Evolutionary conservation across 2,329 filamentous ascomycete species (phyloP).

Genomic region (Aspergillus pseudotamarii): DNA sequence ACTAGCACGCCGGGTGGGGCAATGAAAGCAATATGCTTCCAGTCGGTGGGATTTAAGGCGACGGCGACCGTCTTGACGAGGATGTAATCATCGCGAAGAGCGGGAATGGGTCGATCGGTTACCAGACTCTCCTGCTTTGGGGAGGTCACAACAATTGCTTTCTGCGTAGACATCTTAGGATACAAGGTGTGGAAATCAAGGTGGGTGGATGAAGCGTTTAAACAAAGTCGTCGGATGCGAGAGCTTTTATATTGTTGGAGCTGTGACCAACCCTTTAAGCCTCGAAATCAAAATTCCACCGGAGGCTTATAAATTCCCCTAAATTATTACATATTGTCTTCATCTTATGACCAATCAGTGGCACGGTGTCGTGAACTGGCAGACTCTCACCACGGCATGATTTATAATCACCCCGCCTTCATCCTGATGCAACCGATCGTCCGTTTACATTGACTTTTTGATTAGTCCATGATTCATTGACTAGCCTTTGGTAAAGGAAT

Average conservation of each 20-base stretch:
- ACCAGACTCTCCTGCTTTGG: conserved; percentile 22
- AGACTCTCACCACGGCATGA: neutral
- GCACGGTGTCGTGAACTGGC: neutral
- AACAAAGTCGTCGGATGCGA: neutral
- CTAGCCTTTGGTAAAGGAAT: no score
- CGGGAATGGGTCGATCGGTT: conserved; percentile 36
- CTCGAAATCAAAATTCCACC: neutral
- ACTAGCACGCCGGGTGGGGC: conserved; percentile 42
- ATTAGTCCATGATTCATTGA: no score
- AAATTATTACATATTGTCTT: neutral
- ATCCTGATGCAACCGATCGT: no score
- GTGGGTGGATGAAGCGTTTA: no score
- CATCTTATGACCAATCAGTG: neutral
- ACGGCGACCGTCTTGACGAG: conserved; percentile 56
- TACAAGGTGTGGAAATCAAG: neutral
- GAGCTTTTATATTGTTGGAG: neutral
- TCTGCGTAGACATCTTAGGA: conserved; percentile 19
- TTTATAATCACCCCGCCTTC: neutral
- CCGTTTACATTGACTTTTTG: no score
- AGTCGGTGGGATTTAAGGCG: conserved; percentile 61
- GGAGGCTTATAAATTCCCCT: neutral
- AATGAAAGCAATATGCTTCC: conserved; percentile 51
- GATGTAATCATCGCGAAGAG: conserved; percentile 52
- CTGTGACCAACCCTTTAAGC: no score
- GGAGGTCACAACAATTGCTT: conserved; percentile 40